A percentile compares a stretch with the other conserved stretches of the same genome.
Evolutionary conservation across 768 basidiomycete genomes (phyloP).

Genomic region (Cystofilobasidium capitatum): DNA sequence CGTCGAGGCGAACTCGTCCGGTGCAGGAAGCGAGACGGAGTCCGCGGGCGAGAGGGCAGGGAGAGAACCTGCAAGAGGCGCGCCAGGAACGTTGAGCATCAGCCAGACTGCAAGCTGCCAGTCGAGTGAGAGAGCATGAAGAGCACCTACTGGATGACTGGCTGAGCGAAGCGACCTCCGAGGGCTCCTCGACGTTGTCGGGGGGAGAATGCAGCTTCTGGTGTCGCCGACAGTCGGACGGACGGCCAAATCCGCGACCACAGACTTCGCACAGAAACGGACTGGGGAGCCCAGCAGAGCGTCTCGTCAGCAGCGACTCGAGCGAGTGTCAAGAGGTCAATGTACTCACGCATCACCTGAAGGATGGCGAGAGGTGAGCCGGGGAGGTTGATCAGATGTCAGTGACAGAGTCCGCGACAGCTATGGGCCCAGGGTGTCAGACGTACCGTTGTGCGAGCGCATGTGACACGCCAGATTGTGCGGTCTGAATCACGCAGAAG

Average conservation of each 20-base stretch:
- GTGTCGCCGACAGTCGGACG: background rate
- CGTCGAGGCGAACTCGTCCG: background rate
- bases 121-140: too few relatives aligned
- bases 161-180: background rate
- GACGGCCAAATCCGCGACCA: background rate
- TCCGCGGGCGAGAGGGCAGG: too few relatives aligned
- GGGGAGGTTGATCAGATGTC: background rate
- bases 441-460: conserved; percentile 4
- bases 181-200: background rate
- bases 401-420: too few relatives aligned
- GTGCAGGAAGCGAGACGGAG: too few relatives aligned
- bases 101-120: too few relatives aligned
- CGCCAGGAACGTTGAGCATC: too few relatives aligned
- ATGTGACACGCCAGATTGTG: background rate
- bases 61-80: too few relatives aligned
- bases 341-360: background rate
- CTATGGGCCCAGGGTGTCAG: too few relatives aligned
- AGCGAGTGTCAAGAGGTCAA: too few relatives aligned
- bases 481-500: background rate
- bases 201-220: background rate
- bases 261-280: background rate
- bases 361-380: background rate
- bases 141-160: background rate
- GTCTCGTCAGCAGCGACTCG: too few relatives aligned
- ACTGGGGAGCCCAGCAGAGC: background rate